Conservation (phyloP, 2,329 filamentous ascomycete species). For the Talaromyces sp. region DNA sequence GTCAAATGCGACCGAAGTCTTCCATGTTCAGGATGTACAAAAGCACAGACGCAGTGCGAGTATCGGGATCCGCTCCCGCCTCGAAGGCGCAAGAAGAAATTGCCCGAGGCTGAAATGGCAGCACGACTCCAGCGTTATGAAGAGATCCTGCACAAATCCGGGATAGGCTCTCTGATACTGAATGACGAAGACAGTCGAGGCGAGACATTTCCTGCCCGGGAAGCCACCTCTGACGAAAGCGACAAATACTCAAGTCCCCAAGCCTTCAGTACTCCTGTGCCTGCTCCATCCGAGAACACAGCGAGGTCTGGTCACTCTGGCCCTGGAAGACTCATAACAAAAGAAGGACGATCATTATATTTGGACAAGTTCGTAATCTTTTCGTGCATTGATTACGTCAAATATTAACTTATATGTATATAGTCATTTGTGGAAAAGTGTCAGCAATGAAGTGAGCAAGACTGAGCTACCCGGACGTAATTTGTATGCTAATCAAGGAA, state of each 20-base stretch:
- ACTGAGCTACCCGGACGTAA: background rate
- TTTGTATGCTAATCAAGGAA: background rate
- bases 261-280: background rate
- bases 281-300: background rate
- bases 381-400: background rate
- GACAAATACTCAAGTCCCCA: background rate
- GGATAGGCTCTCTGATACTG: conserved; percentile 4
- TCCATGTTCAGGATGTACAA: conserved; percentile 10
- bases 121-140: conserved; percentile 10
- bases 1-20: conserved; percentile 12
- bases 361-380: conserved; percentile 12
- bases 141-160: conserved; percentile 7
- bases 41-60: conserved; percentile 11
- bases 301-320: background rate
- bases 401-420: background rate
- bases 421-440: conserved; percentile 13
- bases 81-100: conserved; percentile 11
- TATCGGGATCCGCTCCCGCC: conserved; percentile 11
- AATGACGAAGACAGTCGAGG: background rate
- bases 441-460: conserved; percentile 11
- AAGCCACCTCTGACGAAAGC: background rate
- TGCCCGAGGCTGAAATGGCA: conserved; percentile 5
- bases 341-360: conserved; percentile 11
- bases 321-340: conserved; percentile 11
- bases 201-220: background rate